A percentile compares a stretch with the other conserved stretches of the same genome.
Evolutionary conservation across 345 rosid genomes (phyloP).

Genomic region (Brassica cretica): DNA sequence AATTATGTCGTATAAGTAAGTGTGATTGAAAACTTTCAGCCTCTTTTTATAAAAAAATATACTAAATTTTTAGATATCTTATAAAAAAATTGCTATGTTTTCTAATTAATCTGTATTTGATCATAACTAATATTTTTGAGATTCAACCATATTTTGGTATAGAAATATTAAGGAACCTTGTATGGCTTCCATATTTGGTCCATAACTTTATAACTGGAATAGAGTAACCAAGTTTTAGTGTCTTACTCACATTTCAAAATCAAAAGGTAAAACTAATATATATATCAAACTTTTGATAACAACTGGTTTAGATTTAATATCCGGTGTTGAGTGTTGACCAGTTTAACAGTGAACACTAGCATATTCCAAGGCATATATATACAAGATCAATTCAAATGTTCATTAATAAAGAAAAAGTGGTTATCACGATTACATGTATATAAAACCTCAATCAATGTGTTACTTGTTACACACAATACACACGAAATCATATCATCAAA

Average conservation of each 20-base stretch:
- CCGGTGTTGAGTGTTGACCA: background rate
- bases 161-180: too few relatives aligned
- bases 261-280: background rate
- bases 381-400: slow-evolving; percentile 27
- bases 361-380: slow-evolving; percentile 33
- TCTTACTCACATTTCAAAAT: background rate
- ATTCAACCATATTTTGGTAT: too few relatives aligned
- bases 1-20: too few relatives aligned
- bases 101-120: too few relatives aligned
- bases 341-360: slow-evolving; percentile 14
- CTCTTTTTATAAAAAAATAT: too few relatives aligned
- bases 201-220: background rate
- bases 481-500: slow-evolving; percentile 10
- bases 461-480: slow-evolving; percentile 13
- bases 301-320: slow-evolving; percentile 8
- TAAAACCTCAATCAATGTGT: background rate
- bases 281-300: background rate
- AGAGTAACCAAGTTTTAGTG: background rate
- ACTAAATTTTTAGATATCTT: too few relatives aligned
- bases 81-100: too few relatives aligned
- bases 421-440: slow-evolving; percentile 25
- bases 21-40: too few relatives aligned
- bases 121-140: too few relatives aligned
- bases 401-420: slow-evolving; percentile 12
- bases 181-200: background rate